phyloP scores from a whole-genome alignment of 257 asterid genomes.

The Solanum chmielewskii region DNA sequence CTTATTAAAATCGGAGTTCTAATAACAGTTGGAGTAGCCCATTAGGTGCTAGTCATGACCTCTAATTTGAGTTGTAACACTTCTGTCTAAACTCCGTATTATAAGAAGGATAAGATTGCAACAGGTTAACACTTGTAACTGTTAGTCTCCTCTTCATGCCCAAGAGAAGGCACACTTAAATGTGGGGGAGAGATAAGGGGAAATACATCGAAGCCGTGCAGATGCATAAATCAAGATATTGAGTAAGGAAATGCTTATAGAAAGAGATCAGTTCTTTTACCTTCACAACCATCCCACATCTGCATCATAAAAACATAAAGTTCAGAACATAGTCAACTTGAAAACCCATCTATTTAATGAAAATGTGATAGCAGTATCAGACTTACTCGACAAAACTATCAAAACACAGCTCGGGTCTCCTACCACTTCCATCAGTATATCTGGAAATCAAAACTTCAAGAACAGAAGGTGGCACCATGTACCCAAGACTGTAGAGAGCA shows the following conservation, averaged over 20 bases:
- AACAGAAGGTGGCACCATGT: conserved; percentile 62
- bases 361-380: background rate
- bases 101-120: background rate
- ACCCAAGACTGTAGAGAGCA: conserved; percentile 69
- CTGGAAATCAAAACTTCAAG: conserved; percentile 63
- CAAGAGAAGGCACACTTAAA: background rate
- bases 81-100: background rate
- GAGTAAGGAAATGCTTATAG: background rate
- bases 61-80: background rate
- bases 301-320: conserved; percentile 15
- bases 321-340: background rate
- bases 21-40: background rate
- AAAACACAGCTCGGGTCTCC: conserved; percentile 48
- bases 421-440: conserved; percentile 60
- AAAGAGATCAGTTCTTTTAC: conserved; percentile 18
- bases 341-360: background rate
- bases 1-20: background rate
- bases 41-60: background rate
- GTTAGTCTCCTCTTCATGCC: background rate
- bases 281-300: conserved; percentile 91
- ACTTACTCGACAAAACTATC: conserved; percentile 85
- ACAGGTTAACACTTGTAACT: background rate
- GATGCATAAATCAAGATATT: background rate
- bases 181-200: background rate
- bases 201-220: background rate